Evolutionary conservation across 805 yeast species (phyloP).

Genomic region (Metahyphopichia silvanorum): DNA sequence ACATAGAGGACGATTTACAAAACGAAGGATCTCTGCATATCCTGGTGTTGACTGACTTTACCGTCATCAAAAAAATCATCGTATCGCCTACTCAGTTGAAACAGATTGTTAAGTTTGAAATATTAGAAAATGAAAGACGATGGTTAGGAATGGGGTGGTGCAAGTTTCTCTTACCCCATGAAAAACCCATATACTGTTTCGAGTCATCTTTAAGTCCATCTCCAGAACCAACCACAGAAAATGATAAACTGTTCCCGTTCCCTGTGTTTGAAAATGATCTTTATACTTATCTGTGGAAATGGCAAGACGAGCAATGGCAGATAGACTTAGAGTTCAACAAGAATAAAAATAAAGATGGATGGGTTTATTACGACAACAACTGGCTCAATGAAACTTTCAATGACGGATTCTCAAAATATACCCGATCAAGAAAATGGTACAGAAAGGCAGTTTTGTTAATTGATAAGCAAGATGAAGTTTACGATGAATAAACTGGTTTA

Average conservation of each 20-base stretch:
- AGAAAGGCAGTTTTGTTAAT: constrained; percentile 40
- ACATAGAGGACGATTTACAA: constrained; percentile 11
- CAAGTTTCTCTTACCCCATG: constrained; percentile 47
- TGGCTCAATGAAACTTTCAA: constrained; percentile 42
- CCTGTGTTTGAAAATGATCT: constrained; percentile 40
- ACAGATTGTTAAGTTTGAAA: constrained; percentile 47
- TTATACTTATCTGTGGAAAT: constrained; percentile 47
- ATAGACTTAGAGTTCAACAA: constrained; percentile 41
- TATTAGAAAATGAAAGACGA: constrained; percentile 56
- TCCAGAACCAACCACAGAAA: constrained; percentile 19
- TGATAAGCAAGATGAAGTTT: constrained; percentile 17
- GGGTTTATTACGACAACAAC: constrained; percentile 52
- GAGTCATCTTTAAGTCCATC: constrained; percentile 29
- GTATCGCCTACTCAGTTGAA: constrained; percentile 41
- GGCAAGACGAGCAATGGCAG: constrained; percentile 55
- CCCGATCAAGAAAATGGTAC: constrained; percentile 51
- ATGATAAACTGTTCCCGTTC: constrained; percentile 38
- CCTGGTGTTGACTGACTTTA: constrained; percentile 30
- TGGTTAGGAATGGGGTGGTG: constrained; percentile 66
- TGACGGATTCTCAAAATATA: constrained; percentile 50
- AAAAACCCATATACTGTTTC: constrained; percentile 47
- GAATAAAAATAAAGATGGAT: constrained; percentile 40
- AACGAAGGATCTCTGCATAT: neutral
- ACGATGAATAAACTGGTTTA: constrained; percentile 9
- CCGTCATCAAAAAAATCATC: constrained; percentile 33